phyloP scores from a whole-genome alignment of 768 basidiomycete species.

The Candolleomyces eurysporus region DNA sequence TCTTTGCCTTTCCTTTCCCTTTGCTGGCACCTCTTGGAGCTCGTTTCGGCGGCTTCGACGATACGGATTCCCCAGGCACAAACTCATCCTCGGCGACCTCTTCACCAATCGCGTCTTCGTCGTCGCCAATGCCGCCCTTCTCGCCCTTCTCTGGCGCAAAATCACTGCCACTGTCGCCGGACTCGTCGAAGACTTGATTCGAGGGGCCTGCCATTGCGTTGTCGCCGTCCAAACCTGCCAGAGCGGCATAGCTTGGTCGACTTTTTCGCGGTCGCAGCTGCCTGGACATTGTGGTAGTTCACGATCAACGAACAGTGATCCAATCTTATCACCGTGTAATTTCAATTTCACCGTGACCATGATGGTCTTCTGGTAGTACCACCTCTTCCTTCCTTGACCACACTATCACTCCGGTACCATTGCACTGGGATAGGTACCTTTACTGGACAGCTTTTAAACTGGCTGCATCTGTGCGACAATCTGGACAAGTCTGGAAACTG shows the following conservation, averaged over 20 bases:
- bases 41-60: constrained; percentile 18
- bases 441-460: no score
- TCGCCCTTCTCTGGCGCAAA: constrained; percentile 46
- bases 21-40: constrained; percentile 20
- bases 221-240: constrained; percentile 33
- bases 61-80: constrained; percentile 12
- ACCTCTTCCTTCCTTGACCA: constrained; percentile 1
- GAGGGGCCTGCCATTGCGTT: constrained; percentile 35
- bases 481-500: no score
- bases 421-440: no score
- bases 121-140: constrained; percentile 28
- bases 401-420: no score
- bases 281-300: constrained; percentile 43
- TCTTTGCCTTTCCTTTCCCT: constrained; percentile 28
- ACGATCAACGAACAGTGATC: neutral
- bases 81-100: constrained; percentile 23
- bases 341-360: neutral
- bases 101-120: constrained; percentile 24
- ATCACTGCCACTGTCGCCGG: constrained; percentile 50
- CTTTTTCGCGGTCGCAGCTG: constrained; percentile 55
- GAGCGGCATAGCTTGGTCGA: constrained; percentile 46
- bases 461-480: no score
- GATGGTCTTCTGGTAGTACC: no score
- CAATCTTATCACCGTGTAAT: neutral
- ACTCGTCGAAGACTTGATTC: constrained; percentile 37